These are phyloP conservation scores for Chlorencoelia australis DNA, from an alignment of 2,329 filamentous ascomycete species.

Conservation along the genomic window DNA sequence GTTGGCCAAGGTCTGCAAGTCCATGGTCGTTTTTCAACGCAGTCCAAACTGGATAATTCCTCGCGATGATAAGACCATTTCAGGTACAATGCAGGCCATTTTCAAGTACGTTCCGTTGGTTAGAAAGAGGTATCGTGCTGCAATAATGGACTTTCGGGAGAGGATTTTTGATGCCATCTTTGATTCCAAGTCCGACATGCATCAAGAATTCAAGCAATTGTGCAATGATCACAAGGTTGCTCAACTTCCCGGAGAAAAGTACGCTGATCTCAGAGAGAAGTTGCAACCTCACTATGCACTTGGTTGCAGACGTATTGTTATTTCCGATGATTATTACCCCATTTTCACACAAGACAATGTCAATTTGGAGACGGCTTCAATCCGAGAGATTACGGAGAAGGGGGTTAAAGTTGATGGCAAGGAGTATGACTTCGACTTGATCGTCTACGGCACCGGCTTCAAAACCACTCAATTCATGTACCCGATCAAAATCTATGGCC, in stretches of 20 bases:
- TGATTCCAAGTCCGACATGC: too few species aligned
- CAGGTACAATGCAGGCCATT: conserved; percentile 16
- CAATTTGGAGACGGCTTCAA: conserved; percentile 38
- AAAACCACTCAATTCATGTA: conserved; percentile 49
- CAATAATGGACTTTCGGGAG: conserved; percentile 46
- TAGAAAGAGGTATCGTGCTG: conserved; percentile 38
- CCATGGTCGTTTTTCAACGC: conserved; percentile 45
- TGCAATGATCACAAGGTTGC: conserved; percentile 29
- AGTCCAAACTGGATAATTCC: conserved; percentile 50
- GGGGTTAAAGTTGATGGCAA: conserved; percentile 36
- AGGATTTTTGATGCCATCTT: conserved; percentile 34
- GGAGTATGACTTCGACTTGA: conserved; percentile 41
- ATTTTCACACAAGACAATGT: conserved; percentile 38
- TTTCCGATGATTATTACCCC: conserved; percentile 46
- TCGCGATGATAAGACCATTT: conserved; percentile 38
- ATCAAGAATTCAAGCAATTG: conserved; percentile 17
- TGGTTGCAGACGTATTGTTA: conserved; percentile 45
- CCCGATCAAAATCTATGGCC: conserved; percentile 42
- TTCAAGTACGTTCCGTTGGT: conserved; percentile 38
- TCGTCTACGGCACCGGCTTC: conserved; percentile 51
- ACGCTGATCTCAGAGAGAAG: conserved; percentile 34
- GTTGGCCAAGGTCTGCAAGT: conserved; percentile 38
- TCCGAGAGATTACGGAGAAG: conserved; percentile 35
- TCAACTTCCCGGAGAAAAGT: conserved; percentile 33
- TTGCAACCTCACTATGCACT: conserved; percentile 43